These are phyloP conservation scores for Flammula alnicola DNA, from an alignment of 1,284 basidiomycete species.

Conservation along the genomic window DNA sequence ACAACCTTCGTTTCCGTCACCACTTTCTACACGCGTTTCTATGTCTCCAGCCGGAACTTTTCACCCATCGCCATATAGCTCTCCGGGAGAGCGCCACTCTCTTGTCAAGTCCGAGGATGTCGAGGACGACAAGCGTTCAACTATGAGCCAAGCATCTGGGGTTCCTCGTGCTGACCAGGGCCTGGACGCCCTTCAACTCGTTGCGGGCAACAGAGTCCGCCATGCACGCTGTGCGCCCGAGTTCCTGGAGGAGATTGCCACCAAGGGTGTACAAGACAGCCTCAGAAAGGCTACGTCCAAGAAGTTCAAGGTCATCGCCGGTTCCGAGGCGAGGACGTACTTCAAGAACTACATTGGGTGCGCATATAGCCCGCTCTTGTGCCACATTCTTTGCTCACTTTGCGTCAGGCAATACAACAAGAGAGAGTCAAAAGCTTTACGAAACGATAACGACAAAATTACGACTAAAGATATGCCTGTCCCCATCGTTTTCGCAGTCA, in stretches of 20 bases:
- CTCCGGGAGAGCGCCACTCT: constrained; percentile 22
- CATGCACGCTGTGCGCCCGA: constrained; percentile 46
- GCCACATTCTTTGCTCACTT: constrained; percentile 13
- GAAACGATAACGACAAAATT: constrained; percentile 22
- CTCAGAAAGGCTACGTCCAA: constrained; percentile 34
- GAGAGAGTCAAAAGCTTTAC: constrained; percentile 19
- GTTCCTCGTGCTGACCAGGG: constrained; percentile 23
- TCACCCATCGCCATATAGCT: constrained; percentile 24
- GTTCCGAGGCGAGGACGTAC: constrained; percentile 42
- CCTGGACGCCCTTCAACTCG: constrained; percentile 30
- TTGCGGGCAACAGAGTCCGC: constrained; percentile 40
- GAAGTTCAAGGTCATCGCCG: constrained; percentile 44
- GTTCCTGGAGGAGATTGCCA: constrained; percentile 44
- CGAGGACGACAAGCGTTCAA: constrained; percentile 30
- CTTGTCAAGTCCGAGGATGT: constrained; percentile 23
- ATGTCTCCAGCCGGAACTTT: constrained; percentile 23
- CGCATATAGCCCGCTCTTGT: constrained; percentile 19
- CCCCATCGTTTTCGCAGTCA: constrained; percentile 49
- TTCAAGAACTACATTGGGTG: constrained; percentile 46
- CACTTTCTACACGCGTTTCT: constrained; percentile 11
- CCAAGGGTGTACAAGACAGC: constrained; percentile 30
- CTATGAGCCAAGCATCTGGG: constrained; percentile 27
- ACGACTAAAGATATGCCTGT: constrained; percentile 22
- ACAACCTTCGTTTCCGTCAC: constrained; percentile 15
- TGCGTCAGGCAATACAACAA: constrained; percentile 15